phyloP scores from a whole-genome alignment of 2,329 filamentous ascomycete species.

The Alternaria solani region DNA sequence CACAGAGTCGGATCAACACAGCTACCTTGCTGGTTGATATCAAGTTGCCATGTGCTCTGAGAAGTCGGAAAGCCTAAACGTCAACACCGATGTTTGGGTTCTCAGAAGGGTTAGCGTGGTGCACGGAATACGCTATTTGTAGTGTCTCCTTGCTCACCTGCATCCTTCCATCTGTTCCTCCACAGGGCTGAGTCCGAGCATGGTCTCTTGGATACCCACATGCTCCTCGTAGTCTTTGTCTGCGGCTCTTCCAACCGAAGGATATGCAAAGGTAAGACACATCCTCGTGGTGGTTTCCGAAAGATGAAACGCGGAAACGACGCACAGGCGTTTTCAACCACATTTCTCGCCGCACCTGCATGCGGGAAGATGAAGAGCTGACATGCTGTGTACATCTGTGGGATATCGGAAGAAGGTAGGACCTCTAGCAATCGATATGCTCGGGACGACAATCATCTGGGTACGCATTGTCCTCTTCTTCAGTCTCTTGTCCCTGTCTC shows the following conservation, averaged over 20 bases:
- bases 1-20: background rate
- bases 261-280: background rate
- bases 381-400: background rate
- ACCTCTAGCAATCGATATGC: background rate
- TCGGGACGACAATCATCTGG: background rate
- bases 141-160: background rate
- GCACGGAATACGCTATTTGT: background rate
- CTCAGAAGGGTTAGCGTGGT: background rate
- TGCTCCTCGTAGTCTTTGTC: background rate
- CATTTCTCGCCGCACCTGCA: background rate
- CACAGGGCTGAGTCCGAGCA: background rate
- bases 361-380: background rate
- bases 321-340: background rate
- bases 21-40: background rate
- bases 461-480: background rate
- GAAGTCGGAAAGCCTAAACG: slow-evolving; percentile 1
- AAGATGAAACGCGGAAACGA: slow-evolving; percentile 2
- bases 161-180: background rate
- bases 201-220: background rate
- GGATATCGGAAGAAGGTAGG: background rate
- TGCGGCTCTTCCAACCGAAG: background rate
- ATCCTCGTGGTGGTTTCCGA: background rate
- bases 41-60: background rate
- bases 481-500: background rate
- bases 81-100: slow-evolving; percentile 1